phyloP scores from a whole-genome alignment of 805 yeast genomes.

The Wickerhamomyces alni region DNA sequence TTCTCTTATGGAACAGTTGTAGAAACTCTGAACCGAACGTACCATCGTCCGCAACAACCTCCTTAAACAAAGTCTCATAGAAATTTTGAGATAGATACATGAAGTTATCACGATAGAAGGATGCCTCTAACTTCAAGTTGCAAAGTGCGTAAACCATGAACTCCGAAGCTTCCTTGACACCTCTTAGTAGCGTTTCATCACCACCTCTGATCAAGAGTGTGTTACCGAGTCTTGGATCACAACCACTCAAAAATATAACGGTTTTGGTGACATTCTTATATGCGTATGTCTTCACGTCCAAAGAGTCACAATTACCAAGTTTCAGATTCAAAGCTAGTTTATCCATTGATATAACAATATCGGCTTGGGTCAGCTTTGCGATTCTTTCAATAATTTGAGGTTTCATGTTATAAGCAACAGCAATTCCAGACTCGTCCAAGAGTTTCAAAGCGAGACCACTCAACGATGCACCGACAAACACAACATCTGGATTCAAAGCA shows the following conservation, averaged over 20 bases:
- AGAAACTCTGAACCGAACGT: constrained; percentile 34
- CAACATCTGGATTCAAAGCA: constrained; percentile 70
- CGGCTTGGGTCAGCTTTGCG: constrained; percentile 75
- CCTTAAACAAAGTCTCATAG: constrained; percentile 23
- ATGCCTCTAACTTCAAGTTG: constrained; percentile 74
- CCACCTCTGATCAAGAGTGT: constrained; percentile 87
- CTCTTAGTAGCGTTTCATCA: constrained; percentile 49
- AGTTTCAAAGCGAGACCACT: constrained; percentile 76
- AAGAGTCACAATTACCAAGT: constrained; percentile 68
- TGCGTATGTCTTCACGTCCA: constrained; percentile 65
- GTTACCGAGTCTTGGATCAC: constrained; percentile 67
- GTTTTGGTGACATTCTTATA: constrained; percentile 56
- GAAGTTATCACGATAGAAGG: constrained; percentile 65
- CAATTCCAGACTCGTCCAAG: constrained; percentile 66
- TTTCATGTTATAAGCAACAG: constrained; percentile 77
- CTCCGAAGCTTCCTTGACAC: constrained; percentile 72
- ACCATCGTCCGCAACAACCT: constrained; percentile 11
- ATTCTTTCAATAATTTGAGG: constrained; percentile 76
- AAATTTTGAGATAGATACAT: constrained; percentile 40
- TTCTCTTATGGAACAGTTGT: constrained; percentile 38
- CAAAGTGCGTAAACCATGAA: constrained; percentile 75
- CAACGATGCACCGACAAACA: constrained; percentile 73
- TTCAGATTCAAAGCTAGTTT: constrained; percentile 66
- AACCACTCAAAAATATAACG: constrained; percentile 74
- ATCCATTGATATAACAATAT: constrained; percentile 80